Evolutionary conservation across 1,284 basidiomycete genomes (phyloP).

Genomic region (Jaminaea rosea): DNA sequence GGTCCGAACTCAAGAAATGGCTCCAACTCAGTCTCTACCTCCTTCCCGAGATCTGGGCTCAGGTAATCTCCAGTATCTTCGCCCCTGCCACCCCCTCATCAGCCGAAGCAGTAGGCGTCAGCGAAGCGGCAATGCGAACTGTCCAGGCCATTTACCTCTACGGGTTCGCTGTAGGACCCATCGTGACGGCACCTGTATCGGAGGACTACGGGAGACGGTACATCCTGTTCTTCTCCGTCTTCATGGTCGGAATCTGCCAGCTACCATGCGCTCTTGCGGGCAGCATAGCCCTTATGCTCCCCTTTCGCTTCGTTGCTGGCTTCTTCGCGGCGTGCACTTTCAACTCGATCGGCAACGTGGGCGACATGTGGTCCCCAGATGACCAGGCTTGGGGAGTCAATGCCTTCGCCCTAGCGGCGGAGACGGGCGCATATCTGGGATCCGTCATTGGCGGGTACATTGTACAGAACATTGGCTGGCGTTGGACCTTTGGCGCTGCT

Average conservation of each 20-base stretch:
- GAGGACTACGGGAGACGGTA: slow-evolving; percentile 30
- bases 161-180: slow-evolving; percentile 21
- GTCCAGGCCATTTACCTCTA: slow-evolving; percentile 29
- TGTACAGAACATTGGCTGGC: slow-evolving; percentile 18
- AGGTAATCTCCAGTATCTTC: slow-evolving; percentile 8
- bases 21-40: slow-evolving; percentile 2
- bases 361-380: slow-evolving; percentile 28
- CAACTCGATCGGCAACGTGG: slow-evolving; percentile 30
- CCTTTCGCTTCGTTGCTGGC: slow-evolving; percentile 29
- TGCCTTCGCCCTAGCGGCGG: slow-evolving; percentile 23
- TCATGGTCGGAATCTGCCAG: slow-evolving; percentile 16
- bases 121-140: slow-evolving; percentile 1
- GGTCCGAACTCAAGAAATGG: slow-evolving; percentile 7
- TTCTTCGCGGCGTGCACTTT: slow-evolving; percentile 28
- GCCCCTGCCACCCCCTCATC: slow-evolving; percentile 4
- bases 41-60: slow-evolving; percentile 5
- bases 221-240: slow-evolving; percentile 14
- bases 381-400: slow-evolving; percentile 35
- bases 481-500: slow-evolving; percentile 31
- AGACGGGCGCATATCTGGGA: slow-evolving; percentile 21
- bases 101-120: slow-evolving; percentile 4
- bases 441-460: slow-evolving; percentile 26
- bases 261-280: slow-evolving; percentile 24
- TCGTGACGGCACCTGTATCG: slow-evolving; percentile 22
- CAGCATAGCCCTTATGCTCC: slow-evolving; percentile 20